Evolutionary conservation across 768 basidiomycete genomes (phyloP).

Genomic region (Cyclocybe cylindracea): DNA sequence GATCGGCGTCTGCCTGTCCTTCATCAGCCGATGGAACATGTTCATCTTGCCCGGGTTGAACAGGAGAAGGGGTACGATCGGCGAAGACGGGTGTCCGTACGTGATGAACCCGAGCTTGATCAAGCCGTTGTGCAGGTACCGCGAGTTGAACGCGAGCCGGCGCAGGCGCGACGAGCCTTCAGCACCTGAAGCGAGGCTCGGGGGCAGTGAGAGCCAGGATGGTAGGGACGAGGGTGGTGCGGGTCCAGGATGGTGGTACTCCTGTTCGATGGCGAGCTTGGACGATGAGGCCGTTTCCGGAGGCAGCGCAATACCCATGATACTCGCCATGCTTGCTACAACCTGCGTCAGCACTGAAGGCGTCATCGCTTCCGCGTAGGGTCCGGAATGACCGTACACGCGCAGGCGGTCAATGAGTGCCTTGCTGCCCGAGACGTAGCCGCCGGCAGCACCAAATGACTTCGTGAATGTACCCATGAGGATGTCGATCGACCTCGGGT

Average conservation of each 20-base stretch:
- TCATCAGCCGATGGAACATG: slow-evolving; percentile 89
- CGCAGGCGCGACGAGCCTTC: slow-evolving; percentile 84
- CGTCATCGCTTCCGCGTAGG: slow-evolving; percentile 89
- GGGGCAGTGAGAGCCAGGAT: slow-evolving; percentile 76
- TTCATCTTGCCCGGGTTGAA: slow-evolving; percentile 96
- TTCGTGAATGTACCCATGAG: slow-evolving; percentile 99
- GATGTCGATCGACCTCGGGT: slow-evolving; percentile 82
- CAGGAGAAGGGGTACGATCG: slow-evolving; percentile 89
- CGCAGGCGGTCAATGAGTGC: slow-evolving; percentile 81
- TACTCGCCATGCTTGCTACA: slow-evolving; percentile 90
- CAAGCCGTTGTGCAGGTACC: slow-evolving; percentile 86
- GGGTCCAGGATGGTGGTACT: slow-evolving; percentile 62
- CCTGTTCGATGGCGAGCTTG: slow-evolving; percentile 32
- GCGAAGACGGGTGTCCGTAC: slow-evolving; percentile 88
- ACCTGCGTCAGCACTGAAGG: slow-evolving; percentile 92
- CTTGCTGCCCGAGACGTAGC: slow-evolving; percentile 89
- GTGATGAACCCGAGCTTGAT: slow-evolving; percentile 95
- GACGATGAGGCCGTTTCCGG: slow-evolving; percentile 31
- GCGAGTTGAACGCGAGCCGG: slow-evolving; percentile 92
- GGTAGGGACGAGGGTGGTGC: slow-evolving; percentile 69
- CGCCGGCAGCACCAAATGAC: slow-evolving; percentile 91
- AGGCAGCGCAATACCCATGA: slow-evolving; percentile 80
- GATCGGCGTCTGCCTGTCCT: slow-evolving; percentile 74
- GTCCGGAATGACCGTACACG: slow-evolving; percentile 74
- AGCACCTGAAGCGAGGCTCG: slow-evolving; percentile 71